Base-by-base conservation (phyloP, 768 basidiomycete species). In the Kwoniella sp. region DNA sequence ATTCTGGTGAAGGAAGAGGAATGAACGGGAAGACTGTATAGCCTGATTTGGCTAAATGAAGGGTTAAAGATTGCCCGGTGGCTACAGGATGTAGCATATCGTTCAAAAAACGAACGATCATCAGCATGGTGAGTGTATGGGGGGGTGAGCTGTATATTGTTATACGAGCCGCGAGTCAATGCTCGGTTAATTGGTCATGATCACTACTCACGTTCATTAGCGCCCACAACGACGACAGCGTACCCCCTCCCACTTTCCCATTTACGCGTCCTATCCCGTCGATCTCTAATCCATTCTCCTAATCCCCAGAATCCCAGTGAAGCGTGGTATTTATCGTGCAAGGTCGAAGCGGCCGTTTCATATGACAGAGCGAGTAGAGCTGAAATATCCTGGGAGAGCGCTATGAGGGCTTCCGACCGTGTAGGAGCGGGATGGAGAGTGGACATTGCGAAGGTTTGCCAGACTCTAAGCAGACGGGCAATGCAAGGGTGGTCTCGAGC, bases 11-110 rank as follows among this genome's bases (percentile, higher is more conserved):
- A 2, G 74, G 74, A 7, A 70, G 62, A 10, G 74, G 71, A 4
- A 76, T 54, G 22, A 76, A 58, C 17, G 74, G 68, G 54, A 76
- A 76, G 55, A 73, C 72, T 6, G 71, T 76, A 51, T 76, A 76
- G 44, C 74, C 74, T 13, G 61, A 61, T 58, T 68, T 69, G 15
- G 74, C 74, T 1, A 76, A 63, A 26, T 64, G 65, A 22, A 76
- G 62, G 4, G 69, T 71, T 15, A 76, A 60, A 1, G 64, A 62
- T 59, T 73, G 74, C 4, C 74, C 74, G 27, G 69, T 65, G 19
- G 65, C 72, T 73, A 52, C 0, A 10, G 22, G n/a, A n/a, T n/a
- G n/a, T n/a, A n/a, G n/a, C n/a, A n/a, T n/a, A n/a, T n/a, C n/a
- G n/a, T n/a, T n/a, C n/a, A n/a, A n/a, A n/a, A n/a, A n/a, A n/a